Evolutionary conservation across 2,329 filamentous ascomycete species (phyloP).

Genomic region (Ceratocystis variospora): DNA sequence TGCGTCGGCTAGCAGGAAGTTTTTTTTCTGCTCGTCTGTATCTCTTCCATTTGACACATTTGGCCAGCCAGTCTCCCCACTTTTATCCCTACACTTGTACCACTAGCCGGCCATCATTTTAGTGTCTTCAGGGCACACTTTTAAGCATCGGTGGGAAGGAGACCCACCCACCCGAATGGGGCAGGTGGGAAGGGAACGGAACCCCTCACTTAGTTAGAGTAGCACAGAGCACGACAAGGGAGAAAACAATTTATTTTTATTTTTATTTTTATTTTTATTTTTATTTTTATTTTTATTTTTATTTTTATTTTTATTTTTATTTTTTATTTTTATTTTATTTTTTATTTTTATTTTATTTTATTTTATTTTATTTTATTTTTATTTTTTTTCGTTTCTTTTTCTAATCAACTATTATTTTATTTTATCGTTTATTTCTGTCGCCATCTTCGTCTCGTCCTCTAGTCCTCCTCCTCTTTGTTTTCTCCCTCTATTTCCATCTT

Average conservation of each 20-base stretch:
- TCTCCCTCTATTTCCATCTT: not conserved
- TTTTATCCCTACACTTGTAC: not conserved
- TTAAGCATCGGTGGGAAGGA: not conserved
- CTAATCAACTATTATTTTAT: not conserved
- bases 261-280: not conserved
- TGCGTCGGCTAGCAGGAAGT: not conserved
- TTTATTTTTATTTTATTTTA: not conserved
- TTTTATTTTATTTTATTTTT: not conserved
- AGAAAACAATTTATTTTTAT: not conserved
- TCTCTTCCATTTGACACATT: not conserved
- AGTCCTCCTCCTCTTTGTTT: not conserved
- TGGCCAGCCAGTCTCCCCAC: not conserved
- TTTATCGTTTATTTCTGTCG: not conserved
- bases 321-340: not conserved
- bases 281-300: too few relatives aligned
- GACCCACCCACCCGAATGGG: too few relatives aligned
- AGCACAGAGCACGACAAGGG: not conserved
- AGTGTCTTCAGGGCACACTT: not conserved
- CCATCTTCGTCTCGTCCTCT: not conserved
- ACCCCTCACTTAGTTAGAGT: not conserved
- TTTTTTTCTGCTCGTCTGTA: not conserved
- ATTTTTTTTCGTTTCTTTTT: not conserved
- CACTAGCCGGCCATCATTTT: not conserved
- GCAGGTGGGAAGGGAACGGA: not conserved
- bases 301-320: not conserved